Conservation (phyloP, 2,329 filamentous ascomycete genomes). For the Ceratocystis albifundus region DNA sequence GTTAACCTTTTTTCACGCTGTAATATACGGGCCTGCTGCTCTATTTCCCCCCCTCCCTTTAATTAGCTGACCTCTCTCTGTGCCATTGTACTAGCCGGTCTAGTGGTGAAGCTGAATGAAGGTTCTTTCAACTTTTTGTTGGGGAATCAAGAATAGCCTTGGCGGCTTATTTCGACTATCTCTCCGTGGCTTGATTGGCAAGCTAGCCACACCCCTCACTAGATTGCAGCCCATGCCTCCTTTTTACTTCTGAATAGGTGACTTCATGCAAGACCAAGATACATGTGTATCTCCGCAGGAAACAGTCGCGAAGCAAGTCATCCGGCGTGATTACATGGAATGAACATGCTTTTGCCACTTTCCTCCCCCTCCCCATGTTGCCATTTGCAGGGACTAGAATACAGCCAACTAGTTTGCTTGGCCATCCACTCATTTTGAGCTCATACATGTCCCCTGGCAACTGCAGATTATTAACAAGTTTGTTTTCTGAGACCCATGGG, state of each 20-base stretch:
- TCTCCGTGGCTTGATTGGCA: not conserved
- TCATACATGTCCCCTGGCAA: not conserved
- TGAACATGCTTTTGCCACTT: not conserved
- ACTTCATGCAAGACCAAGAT: not conserved
- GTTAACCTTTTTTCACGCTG: not conserved
- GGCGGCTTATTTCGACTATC: conserved; percentile 11
- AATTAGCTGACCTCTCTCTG: not conserved
- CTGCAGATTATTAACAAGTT: not conserved
- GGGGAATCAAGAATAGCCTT: not conserved
- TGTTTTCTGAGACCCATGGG: conserved; percentile 1
- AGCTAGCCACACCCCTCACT: not conserved
- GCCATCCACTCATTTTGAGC: too few species aligned
- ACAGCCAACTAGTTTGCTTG: too few species aligned
- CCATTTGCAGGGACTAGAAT: too few species aligned
- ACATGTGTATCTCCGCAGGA: too few species aligned
- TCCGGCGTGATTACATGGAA: too few species aligned
- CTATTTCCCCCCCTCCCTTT: not conserved
- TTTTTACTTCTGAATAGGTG: not conserved
- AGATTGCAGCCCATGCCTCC: not conserved
- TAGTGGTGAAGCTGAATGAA: not conserved
- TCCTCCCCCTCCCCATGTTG: not conserved
- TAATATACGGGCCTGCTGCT: not conserved
- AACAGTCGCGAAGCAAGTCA: too few species aligned
- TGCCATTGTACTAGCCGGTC: not conserved
- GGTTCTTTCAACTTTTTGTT: conserved; percentile 21